These are phyloP conservation scores for Mallotus nudiflorus DNA, from an alignment of 345 rosid genomes.

Conservation along the genomic window DNA sequence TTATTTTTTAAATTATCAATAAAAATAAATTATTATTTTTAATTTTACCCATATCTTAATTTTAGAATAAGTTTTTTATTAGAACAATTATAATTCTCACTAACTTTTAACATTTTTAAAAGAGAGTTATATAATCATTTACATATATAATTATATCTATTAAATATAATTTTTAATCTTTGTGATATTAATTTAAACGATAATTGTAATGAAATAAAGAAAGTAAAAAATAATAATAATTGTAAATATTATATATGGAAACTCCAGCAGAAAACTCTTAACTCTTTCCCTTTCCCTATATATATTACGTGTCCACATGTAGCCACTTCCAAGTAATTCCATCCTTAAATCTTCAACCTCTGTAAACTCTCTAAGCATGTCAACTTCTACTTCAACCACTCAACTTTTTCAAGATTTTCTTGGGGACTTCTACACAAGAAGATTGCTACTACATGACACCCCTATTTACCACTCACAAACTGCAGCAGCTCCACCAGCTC, in stretches of 20 bases:
- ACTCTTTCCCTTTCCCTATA: conserved; percentile 25
- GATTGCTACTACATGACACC: conserved; percentile 38
- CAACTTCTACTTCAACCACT: conserved; percentile 31
- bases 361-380: conserved; percentile 15
- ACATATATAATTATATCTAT: too few relatives aligned
- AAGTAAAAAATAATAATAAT: too few relatives aligned
- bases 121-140: too few relatives aligned
- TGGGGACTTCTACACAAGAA: conserved; percentile 48
- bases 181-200: too few relatives aligned
- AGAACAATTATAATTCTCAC: too few relatives aligned
- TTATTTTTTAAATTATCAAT: too few relatives aligned
- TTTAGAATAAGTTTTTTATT: too few relatives aligned
- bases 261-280: conserved; percentile 16
- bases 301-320: conserved; percentile 25
- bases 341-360: background rate
- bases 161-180: too few relatives aligned
- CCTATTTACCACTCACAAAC: conserved; percentile 25
- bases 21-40: too few relatives aligned
- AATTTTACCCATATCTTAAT: too few relatives aligned
- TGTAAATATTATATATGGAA: conserved; percentile 6
- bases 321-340: conserved; percentile 25
- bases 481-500: conserved; percentile 38
- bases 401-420: conserved; percentile 28
- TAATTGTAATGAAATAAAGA: too few relatives aligned
- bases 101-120: too few relatives aligned